Base-by-base conservation (phyloP, 2,329 filamentous ascomycete genomes). In the Monilinia vaccinii-corymbosi region DNA sequence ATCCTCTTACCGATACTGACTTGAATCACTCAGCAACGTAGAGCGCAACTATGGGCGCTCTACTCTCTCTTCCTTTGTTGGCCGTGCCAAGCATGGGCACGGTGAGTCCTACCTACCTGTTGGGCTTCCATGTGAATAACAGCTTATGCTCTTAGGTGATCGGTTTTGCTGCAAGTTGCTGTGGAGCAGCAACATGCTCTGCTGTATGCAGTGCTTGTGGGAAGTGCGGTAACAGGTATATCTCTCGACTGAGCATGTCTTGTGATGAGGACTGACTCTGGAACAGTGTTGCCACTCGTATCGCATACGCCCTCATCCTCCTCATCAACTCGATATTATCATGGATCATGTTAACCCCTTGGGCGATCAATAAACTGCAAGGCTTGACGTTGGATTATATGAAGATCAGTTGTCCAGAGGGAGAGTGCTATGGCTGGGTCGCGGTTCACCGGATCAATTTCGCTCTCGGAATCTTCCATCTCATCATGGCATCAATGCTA, bases 321-420 rank as follows among this genome's bases (percentile, higher is more conserved):
- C 85, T 99, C 66, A 77, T 97, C 75, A 99, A 99, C 81, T 97
- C 93, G 61, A 96, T 97, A 65, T 74, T 97, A 56, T 93, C 94
- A 40, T 99, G 94, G 94, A 90, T 99, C 68, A 96, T 97, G 91
- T 91, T 99, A 77, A 99, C 94, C 25, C 90, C 91, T 57, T 99
- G 94, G 94, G 94, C 94, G 38, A 89, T 99, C 72, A 90, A 96
- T 70, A 97, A 97, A 73, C 81, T 99, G 7, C 86, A 97, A 75
- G 85, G 95, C 65, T 79, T 97, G 58, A 94, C 91, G 14, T 81
- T 99, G 66, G 91, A 97, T 75, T 97, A 97, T 72, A 92, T 99
- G 78, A 91, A 91, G 70, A 96, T 99, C 71, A 87, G 88, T 70
- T 99, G 94, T 73, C 87, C 90, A 32, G 92, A 89, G 53, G 89